Evolutionary conservation across 192 early-diverging fungal species (phyloP).

Genomic region (Pilobolus umbonatus): DNA sequence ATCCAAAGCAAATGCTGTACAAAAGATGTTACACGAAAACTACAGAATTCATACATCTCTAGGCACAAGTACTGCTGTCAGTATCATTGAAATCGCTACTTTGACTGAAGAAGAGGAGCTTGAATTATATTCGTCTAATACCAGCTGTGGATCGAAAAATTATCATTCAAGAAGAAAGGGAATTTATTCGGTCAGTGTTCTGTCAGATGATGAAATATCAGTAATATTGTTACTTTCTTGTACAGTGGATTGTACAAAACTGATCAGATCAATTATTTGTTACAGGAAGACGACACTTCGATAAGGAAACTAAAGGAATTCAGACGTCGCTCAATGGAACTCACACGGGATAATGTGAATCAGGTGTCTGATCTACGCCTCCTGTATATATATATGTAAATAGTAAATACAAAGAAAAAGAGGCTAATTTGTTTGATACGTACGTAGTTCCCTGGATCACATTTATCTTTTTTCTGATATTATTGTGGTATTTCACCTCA

Average conservation of each 20-base stretch:
- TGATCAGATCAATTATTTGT: not conserved
- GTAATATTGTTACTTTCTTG: not conserved
- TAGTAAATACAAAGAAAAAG: not conserved
- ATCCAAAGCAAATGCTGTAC: not conserved
- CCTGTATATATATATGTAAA: not conserved
- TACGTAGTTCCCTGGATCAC: not conserved
- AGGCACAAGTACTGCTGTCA: not conserved
- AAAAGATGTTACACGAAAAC: not conserved
- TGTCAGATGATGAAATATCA: not conserved
- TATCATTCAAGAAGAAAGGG: not conserved
- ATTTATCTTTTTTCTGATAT: conserved; percentile 13
- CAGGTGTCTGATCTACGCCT: conserved; percentile 9
- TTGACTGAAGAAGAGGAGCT: not conserved
- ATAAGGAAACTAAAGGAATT: not conserved
- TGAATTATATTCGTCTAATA: not conserved
- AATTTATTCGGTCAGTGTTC: not conserved
- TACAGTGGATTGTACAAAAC: not conserved
- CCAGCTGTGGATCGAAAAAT: not conserved
- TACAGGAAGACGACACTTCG: not conserved
- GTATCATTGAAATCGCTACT: not conserved
- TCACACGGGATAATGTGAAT: not conserved
- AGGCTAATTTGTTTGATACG: not conserved
- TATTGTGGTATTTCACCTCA: too few relatives aligned
- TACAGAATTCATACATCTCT: not conserved
- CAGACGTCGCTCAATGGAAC: not conserved